Evolutionary conservation across 2,329 filamentous ascomycete genomes (phyloP).

Genomic region (Beauveria bassiana): DNA sequence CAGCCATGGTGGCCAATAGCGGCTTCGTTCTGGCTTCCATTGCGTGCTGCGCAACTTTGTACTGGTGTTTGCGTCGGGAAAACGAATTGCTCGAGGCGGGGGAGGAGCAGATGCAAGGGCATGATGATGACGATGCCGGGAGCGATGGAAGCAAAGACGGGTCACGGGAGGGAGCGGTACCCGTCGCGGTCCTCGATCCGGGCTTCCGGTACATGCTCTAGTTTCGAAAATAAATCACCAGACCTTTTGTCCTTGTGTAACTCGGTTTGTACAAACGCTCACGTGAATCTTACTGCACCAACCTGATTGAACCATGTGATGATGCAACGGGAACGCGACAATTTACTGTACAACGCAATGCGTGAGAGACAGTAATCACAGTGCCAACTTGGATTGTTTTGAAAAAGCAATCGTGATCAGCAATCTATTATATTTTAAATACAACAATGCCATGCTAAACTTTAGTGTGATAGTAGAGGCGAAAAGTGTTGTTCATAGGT

Average conservation of each 20-base stretch:
- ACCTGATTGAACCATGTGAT: not conserved
- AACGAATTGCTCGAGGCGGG: slow-evolving; percentile 51
- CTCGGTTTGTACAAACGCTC: not conserved
- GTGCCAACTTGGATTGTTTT: not conserved
- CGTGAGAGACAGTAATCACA: not conserved
- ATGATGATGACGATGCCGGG: not conserved
- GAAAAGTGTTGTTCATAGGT: not conserved
- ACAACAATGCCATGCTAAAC: not conserved
- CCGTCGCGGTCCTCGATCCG: not conserved
- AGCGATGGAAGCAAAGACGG: not conserved
- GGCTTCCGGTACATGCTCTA: slow-evolving; percentile 5
- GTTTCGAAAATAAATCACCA: not conserved
- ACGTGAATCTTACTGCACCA: not conserved
- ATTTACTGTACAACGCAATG: not conserved
- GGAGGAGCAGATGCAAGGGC: slow-evolving; percentile 13
- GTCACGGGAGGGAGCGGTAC: not conserved
- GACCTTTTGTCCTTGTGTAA: not conserved
- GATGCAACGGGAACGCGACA: not conserved
- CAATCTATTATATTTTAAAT: not conserved
- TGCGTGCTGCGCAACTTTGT: slow-evolving; percentile 35
- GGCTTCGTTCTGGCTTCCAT: slow-evolving; percentile 54
- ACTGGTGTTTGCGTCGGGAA: slow-evolving; percentile 50
- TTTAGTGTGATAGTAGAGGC: not conserved
- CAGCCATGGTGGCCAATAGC: slow-evolving; percentile 53
- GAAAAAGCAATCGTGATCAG: no score